A percentile compares a stretch with the other conserved stretches of the same genome.
Evolutionary conservation across 2,329 filamentous ascomycete species (phyloP).

Genomic region (Pseudogymnoascus sp.): DNA sequence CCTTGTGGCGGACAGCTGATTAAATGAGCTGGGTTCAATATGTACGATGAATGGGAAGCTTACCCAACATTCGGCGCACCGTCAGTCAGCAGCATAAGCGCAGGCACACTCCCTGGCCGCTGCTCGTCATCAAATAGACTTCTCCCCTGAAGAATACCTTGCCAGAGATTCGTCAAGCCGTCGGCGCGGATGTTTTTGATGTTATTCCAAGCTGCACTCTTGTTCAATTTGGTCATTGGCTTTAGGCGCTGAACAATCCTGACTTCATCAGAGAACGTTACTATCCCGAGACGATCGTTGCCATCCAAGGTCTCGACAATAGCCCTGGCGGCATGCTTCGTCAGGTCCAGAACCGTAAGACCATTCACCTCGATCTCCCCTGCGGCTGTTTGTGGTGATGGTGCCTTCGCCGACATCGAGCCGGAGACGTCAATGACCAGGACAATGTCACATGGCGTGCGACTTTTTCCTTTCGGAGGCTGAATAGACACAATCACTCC

Average conservation of each 20-base stretch:
- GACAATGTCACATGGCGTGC: slow-evolving; percentile 50
- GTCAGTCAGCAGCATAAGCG: slow-evolving; percentile 48
- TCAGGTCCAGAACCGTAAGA: slow-evolving; percentile 49
- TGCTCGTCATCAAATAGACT: slow-evolving; percentile 35
- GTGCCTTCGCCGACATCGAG: slow-evolving; percentile 45
- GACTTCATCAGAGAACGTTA: slow-evolving; percentile 42
- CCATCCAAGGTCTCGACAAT: slow-evolving; percentile 49
- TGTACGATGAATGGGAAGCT: slow-evolving; percentile 13
- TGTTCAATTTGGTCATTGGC: slow-evolving; percentile 41
- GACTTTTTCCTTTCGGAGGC: slow-evolving; percentile 32
- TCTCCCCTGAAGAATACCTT: slow-evolving; percentile 45
- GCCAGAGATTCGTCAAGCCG: slow-evolving; percentile 49
- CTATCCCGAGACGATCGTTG: slow-evolving; percentile 49
- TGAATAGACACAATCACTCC: slow-evolving; percentile 41
- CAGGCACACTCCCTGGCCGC: slow-evolving; percentile 36
- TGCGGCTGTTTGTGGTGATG: slow-evolving; percentile 30
- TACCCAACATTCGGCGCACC: slow-evolving; percentile 48
- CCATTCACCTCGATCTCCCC: slow-evolving; percentile 39
- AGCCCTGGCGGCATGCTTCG: slow-evolving; percentile 51
- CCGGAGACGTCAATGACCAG: slow-evolving; percentile 54
- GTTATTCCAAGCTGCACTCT: slow-evolving; percentile 34
- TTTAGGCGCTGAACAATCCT: slow-evolving; percentile 39
- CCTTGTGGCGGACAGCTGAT: neutral
- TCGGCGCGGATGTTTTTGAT: slow-evolving; percentile 37
- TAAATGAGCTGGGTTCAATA: neutral